Percentiles rank a stretch among this genome's conserved stretches.
Evolutionary conservation across 2,329 filamentous ascomycete species (phyloP).

Genomic region (Monilinia polystroma): DNA sequence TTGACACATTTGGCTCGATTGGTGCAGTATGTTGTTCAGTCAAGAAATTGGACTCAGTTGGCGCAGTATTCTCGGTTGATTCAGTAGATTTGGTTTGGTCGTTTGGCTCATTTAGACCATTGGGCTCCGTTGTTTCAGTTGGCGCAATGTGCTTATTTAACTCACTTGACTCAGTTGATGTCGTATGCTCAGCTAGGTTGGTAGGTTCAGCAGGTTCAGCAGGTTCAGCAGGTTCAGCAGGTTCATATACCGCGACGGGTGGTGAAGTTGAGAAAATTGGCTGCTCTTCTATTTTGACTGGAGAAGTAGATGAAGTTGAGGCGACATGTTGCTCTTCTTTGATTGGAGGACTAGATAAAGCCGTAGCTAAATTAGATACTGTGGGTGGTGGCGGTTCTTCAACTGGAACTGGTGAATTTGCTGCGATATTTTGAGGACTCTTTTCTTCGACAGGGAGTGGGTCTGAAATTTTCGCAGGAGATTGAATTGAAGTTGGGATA

Average conservation of each 20-base stretch:
- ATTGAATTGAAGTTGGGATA: not conserved
- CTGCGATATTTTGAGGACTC: not conserved
- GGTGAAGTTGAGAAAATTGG: not conserved
- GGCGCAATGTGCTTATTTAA: not conserved
- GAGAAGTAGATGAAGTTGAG: not conserved
- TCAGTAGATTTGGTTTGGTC: not conserved
- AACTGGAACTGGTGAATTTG: not conserved
- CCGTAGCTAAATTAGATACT: not conserved
- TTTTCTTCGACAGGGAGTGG: not conserved
- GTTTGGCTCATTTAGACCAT: not conserved
- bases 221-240: not conserved
- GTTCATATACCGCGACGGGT: not conserved
- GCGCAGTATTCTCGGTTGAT: too few species aligned
- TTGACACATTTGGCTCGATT: not conserved
- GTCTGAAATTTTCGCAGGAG: not conserved
- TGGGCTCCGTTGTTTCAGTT: not conserved
- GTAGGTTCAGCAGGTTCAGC: not conserved
- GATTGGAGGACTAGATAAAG: not conserved
- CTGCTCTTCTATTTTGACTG: not conserved
- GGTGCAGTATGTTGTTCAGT: not conserved
- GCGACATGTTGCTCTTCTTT: not conserved
- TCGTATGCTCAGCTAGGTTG: too few species aligned
- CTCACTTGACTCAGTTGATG: not conserved
- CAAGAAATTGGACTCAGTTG: not conserved
- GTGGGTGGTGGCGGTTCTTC: constrained; percentile 6